Base-by-base conservation (phyloP, 2,329 filamentous ascomycete genomes). In the Conoideocrella luteorostrata region DNA sequence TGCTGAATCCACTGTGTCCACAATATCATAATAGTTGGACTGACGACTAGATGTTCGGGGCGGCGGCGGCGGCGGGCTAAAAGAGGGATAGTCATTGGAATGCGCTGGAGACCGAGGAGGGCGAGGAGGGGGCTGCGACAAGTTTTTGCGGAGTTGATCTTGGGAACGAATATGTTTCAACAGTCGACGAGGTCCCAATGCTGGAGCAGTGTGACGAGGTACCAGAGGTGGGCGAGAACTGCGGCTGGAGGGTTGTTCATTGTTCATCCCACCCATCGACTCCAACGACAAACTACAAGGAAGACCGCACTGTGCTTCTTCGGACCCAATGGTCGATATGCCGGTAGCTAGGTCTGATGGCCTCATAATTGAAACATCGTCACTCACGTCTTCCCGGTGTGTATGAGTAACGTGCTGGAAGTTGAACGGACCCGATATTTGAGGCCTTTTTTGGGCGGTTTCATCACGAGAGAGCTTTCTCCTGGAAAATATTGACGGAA, bases 401-500 rank as follows among this genome's bases (percentile, higher is more conserved):
- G 74, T 78, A 56, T 82, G 78, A 4, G 75, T 72, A 26, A 84
- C 68, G 58, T 84, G 80, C 55, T 82, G 78, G 48, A 84, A 84
- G 64, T 83, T 82, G 61, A 80, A 83, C 3, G 80, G 80, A 1
- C 68, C 73, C 1, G 80, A 84, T 43, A 84, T 84, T 43, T 73
- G 70, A 39, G 72, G 55, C 49, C 67, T 72, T 53, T 61, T 72
- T 42, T 58, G 51, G 41, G 51, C 40, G 38, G 54, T 47, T 21
- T 66, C 61, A 35, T 66, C 63, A 17, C 63, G 61, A 22, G 60
- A 59, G 10, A 54, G 52, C 51, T 71, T 74, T 43, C 76, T 69
- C 40, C 76, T 67, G 34, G 67, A 60, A 46, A 80, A 78, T 35
- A 80, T 61, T 9, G 68, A 66, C 5, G 73, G 70, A 22, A 77